Base-by-base conservation (phyloP, 169 alveolate genomes). In the Cryptosporidium ryanae region DNA sequence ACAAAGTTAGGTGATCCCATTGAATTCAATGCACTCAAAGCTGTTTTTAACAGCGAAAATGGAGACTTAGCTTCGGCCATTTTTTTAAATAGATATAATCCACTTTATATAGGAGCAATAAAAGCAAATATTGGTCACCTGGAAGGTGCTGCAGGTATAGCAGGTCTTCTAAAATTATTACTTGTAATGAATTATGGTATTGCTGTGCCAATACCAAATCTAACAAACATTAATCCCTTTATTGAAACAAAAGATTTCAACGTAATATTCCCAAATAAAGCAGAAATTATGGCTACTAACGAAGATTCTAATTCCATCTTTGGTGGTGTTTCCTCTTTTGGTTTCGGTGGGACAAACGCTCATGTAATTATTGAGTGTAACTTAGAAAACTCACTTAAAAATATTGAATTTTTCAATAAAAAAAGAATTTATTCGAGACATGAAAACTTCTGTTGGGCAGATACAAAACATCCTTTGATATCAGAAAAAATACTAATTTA, bases 91-190 rank as follows among this genome's bases (percentile, higher is more conserved):
- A 76, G 87, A 57, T 59, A 38, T 59, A 13, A 64, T 0, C 84
- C 83, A 27, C 65, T 82, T 18, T 82, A 32, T 48, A 31, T 83
- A 18, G 91, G 91, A 25, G 82, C 91, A 29, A 59, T 83, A 50
- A 83, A 83, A 34, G 71, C 91, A n/a, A 83, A 83, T 71, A 66
- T 83, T 46, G 91, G 91, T 7, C 91, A 83, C 54, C 54, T 66
- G 27, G 91, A 83, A 54, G 91, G 91, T 49, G 91, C 91, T 54
- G 91, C 92, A n/a, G 91, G 91, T 8, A n/a, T 83, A 18, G 91
- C 91, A 34, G 91, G 91, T 0, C 49, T 83, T 25, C 17, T 83
- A 15, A 82, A 82, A 64, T 21, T 68, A n/a, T 1, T 66, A 23
- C 49, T 82, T 8, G 82, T 82, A 43, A 23, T 82, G 13, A 66